phyloP scores from a whole-genome alignment of 805 yeast species.

The Sugiyamaella lignohabitans region DNA sequence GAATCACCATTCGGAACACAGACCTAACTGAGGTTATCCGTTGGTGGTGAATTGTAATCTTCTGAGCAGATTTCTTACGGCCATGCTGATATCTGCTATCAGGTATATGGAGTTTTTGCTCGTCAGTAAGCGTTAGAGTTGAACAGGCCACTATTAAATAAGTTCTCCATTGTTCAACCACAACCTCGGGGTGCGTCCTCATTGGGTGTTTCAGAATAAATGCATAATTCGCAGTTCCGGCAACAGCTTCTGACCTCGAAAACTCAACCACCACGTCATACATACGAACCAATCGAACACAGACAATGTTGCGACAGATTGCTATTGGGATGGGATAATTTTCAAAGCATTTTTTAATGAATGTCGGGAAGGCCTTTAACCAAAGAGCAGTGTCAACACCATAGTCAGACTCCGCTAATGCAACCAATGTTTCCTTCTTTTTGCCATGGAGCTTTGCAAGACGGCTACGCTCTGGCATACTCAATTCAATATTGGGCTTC shows the following conservation, averaged over 20 bases:
- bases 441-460: conserved; percentile 52
- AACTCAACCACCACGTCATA: conserved; percentile 32
- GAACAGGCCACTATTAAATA: conserved; percentile 88
- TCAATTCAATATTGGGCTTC: conserved; percentile 43
- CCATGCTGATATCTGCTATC: conserved; percentile 44
- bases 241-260: conserved; percentile 16
- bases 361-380: conserved; percentile 79
- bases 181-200: conserved; percentile 53
- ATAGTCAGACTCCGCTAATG: conserved; percentile 82
- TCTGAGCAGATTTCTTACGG: conserved; percentile 70
- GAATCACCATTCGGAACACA: conserved; percentile 80
- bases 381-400: conserved; percentile 97
- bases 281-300: conserved; percentile 81
- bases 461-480: conserved; percentile 67
- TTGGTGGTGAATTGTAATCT: conserved; percentile 79
- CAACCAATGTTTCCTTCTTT: conserved; percentile 61
- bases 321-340: conserved; percentile 92
- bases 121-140: conserved; percentile 82
- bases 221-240: conserved; percentile 15
- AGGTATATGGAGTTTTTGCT: conserved; percentile 70
- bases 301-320: conserved; percentile 81
- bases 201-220: conserved; percentile 24
- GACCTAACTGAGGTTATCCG: conserved; percentile 89
- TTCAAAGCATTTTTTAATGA: conserved; percentile 65
- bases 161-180: conserved; percentile 82